Evolutionary conservation across 129 eudicot genomes (phyloP), one percentile per base, ranked within the genome.

Genomic region (Flaveria bidentis): DNA sequence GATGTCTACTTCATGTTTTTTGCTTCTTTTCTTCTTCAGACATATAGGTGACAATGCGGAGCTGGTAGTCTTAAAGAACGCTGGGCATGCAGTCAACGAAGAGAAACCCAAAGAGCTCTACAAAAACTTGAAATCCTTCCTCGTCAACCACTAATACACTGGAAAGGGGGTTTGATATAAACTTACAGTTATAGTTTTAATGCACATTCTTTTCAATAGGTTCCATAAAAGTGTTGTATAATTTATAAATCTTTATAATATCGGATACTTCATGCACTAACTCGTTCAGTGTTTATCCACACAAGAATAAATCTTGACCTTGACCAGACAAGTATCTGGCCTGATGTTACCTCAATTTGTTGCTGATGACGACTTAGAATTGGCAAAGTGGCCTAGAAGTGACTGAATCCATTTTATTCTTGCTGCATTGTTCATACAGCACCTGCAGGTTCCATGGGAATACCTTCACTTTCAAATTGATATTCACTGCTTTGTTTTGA

Each of bases 81-180:
- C 90, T 16, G 96, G 98, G 55, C 98, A 92, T 82, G 98, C 98
- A n/a, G 81, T 92, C 45, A 92, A 89, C 70, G 71, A 85, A 53
- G 97, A 92, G 87, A 89, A 89, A 70, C 83, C 98, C 1, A 92
- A 90, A 83, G 90, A 84, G 80, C 57, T 92, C 7, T 87, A 78
- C 80, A 88, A 82, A 46, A 76, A 86, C 73, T 45, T 90, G 82
- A 92, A 88, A 80, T 86, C 86, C 15, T 88, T 86, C 83, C 96
- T 90, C 10, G 0, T 17, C 23, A 65, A 39, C 30, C 45, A 47
- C 42, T 8, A 57, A 10, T 55, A 55, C 30, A 20, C 26, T 4
- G 28, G 13, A 56, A 56, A 56, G 10, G 10, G 62, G 62, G 2
- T 56, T 17, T 18, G 62, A 18, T 20, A 17, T 20, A 18, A 52